These are phyloP conservation scores for Psidium friedrichsthalianum DNA, from an alignment of 345 rosid species.

Conservation along the genomic window DNA sequence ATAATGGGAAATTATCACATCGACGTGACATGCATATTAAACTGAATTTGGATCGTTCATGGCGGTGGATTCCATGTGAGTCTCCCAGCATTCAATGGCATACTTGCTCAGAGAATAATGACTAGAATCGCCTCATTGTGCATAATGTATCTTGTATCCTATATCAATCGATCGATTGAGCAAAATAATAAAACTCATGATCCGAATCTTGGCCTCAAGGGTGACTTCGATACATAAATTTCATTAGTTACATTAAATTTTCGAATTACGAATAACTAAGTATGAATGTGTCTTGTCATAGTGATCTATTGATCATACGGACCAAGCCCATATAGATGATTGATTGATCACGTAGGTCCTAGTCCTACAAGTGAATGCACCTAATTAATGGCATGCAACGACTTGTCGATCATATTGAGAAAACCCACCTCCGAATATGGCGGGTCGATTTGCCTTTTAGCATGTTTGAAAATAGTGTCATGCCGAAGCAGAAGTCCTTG, in stretches of 20 bases:
- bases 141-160: neutral
- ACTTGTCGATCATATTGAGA: neutral
- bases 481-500: neutral
- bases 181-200: neutral
- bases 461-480: neutral
- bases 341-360: neutral
- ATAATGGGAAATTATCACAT: neutral
- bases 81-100: neutral
- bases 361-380: neutral
- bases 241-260: neutral
- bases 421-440: neutral
- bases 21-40: neutral
- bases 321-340: neutral
- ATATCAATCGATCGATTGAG: neutral
- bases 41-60: neutral
- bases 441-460: neutral
- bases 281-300: neutral
- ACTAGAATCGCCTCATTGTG: neutral
- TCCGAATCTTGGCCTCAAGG: neutral
- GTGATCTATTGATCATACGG: neutral
- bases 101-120: neutral
- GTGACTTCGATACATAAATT: neutral
- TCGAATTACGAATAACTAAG: neutral
- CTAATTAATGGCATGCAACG: no score
- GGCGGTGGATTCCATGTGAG: neutral